Base-by-base conservation (phyloP, 2,329 filamentous ascomycete genomes). In the Pseudocercospora eumusae region DNA sequence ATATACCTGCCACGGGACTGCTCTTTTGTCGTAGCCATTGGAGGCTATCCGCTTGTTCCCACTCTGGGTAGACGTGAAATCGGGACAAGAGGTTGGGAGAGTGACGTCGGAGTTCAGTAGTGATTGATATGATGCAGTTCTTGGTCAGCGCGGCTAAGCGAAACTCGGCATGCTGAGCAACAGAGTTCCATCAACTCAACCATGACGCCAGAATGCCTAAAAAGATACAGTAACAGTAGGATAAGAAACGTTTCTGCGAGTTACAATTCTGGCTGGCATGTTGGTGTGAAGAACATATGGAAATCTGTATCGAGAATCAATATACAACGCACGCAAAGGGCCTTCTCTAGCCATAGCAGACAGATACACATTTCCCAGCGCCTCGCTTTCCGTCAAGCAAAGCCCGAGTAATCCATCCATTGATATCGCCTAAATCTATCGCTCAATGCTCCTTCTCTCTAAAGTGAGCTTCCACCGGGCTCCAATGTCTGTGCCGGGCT, bases 401-500 rank as follows among this genome's bases (percentile, higher is more conserved):
- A 60, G 47, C 58, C 40, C 47, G 53, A 57, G 25, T 28, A 21
- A 42, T 58, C 54, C 61, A 47, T 60, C 47, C 54, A 28, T 54
- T 49, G 25, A 54, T 40, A 61, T 47, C 47, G 50, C 42, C 40
- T 50, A 36, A 20, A 20, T 59, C 23, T 47, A 21, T 54, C 57
- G 53, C 56, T 62, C 56, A 44, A 56, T 44, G 40, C 42, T 45
- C 50, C 47, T 7, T 28, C n/a, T 56, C 47, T 59, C 47, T 63
- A 63, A 57, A 65, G 57, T 52, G 47, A 56, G 60, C 60, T 63
- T 40, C 52, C 62, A 21, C 64, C 62, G 57, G 62, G 62, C 57
- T 61, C 61, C 33, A 63, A 50, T 45, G 70, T 71, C 69, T 70
- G 69, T 45, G 70, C 69, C 47, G 70, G 70, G 54, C 61, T 66